These are phyloP conservation scores for Acacia acuminata DNA, from an alignment of 306 rosid species.

Conservation along the genomic window DNA sequence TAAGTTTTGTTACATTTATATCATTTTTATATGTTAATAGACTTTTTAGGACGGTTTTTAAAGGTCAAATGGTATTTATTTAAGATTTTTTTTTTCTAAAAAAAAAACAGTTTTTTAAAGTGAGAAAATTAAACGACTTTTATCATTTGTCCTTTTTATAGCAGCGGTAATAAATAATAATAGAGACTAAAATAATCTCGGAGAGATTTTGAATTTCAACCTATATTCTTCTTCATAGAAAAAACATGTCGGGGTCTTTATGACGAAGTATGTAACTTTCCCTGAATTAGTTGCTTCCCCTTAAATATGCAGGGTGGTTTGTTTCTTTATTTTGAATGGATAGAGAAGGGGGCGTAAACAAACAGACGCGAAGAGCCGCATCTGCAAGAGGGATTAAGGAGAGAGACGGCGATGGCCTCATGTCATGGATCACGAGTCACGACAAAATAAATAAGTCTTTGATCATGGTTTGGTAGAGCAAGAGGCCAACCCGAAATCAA, in stretches of 20 bases:
- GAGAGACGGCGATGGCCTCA: not conserved
- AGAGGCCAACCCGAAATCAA: not conserved
- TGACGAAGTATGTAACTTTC: not conserved
- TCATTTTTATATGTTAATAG: too few relatives aligned
- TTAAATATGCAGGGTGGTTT: not conserved
- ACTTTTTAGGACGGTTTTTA: too few relatives aligned
- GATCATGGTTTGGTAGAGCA: not conserved
- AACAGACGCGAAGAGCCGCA: not conserved
- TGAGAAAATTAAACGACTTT: not conserved
- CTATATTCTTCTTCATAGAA: not conserved
- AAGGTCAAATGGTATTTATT: too few relatives aligned
- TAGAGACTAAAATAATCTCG: not conserved
- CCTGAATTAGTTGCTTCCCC: not conserved
- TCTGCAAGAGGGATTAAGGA: not conserved
- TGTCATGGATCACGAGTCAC: not conserved
- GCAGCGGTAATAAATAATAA: not conserved
- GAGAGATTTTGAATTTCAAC: not conserved
- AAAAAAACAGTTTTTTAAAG: not conserved
- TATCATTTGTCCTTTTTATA: not conserved
- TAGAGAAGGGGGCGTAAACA: not conserved
- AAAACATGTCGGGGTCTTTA: not conserved
- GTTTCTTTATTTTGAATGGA: not conserved
- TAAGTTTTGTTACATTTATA: too few relatives aligned
- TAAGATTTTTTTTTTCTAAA: too few relatives aligned
- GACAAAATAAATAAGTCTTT: not conserved